Base-by-base conservation (phyloP, 345 rosid genomes). In the Clausena lansium region DNA sequence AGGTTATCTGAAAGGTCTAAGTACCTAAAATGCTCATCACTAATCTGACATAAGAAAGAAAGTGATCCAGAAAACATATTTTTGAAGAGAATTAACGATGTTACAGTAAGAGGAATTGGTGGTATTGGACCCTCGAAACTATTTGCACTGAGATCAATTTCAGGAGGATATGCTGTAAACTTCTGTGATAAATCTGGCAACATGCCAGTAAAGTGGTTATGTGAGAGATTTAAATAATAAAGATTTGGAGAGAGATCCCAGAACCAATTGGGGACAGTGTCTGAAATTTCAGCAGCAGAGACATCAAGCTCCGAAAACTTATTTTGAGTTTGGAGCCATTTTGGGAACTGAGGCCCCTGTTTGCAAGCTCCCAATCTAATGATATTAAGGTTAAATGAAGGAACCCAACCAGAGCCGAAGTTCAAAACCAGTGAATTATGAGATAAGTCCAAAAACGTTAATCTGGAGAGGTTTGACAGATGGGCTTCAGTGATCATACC, bases 1-100 rank as follows among this genome's bases (percentile, higher is more conserved):
- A 30, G 74, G 71, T 86, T 86, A 41, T 82, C 76, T 6, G 84
- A 81, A 41, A 87, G 84, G 54, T 87, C 89, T 70, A 87, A 87
- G 2, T 83, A 84, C 27, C 71, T 25, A 30, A 70, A 67, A 54
- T 36, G 17, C 38, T 66, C 73, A 32, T 77, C 78, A 2, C 79
- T 58, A 38, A 83, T 82, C 27, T 79, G 19, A 33, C 84, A 82
- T 4, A 82, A 55, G 76, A 73, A 64, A 3, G 83, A 80, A 55
- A 86, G 74, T 9, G 69, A 30, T 55, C 86, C 89, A 4, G 86
- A 70, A 62, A 86, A 82, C 68, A 58, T 78, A 70, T 86, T 86
- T 9, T 81, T 78, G 36, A 80, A 84, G 39, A 86, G 86, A 78
- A 84, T 85, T 30, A 84, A 61, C 7, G 79, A 67, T 38, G 82